These are phyloP conservation scores for Citropsis articulata DNA, from an alignment of 345 rosid species.

Conservation along the genomic window DNA sequence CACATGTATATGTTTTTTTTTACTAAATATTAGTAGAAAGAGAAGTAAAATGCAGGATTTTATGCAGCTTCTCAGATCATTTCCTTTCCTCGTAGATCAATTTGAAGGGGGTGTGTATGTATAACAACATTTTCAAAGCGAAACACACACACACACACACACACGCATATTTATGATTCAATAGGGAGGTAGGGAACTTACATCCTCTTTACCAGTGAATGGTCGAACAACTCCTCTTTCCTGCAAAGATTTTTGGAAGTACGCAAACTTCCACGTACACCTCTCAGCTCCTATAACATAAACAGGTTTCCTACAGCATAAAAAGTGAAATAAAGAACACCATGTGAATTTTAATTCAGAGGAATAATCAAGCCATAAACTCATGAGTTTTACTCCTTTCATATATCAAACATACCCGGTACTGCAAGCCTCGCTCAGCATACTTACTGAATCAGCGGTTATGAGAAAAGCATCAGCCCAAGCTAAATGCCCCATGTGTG, in stretches of 20 bases:
- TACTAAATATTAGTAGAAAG: not conserved
- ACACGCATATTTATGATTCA: not conserved
- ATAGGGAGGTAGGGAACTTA: constrained; percentile 36
- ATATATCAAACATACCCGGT: constrained; percentile 64
- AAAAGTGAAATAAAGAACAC: constrained; percentile 1
- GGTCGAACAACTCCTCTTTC: constrained; percentile 69
- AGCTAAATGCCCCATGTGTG: constrained; percentile 90
- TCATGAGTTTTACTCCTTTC: not conserved
- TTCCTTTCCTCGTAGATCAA: not conserved
- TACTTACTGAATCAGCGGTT: constrained; percentile 93
- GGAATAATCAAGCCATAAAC: not conserved
- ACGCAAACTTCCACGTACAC: constrained; percentile 84
- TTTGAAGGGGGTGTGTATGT: not conserved
- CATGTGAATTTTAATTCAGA: not conserved
- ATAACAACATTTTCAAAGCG: not conserved
- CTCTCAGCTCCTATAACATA: constrained; percentile 74
- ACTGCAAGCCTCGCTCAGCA: constrained; percentile 94
- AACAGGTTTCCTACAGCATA: constrained; percentile 70
- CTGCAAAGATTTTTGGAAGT: constrained; percentile 67
- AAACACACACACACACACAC: not conserved
- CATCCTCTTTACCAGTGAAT: constrained; percentile 81
- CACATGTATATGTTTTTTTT: not conserved
- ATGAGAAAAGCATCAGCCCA: constrained; percentile 90
- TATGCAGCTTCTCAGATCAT: not conserved
- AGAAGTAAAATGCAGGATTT: not conserved